These are phyloP conservation scores for Heliocybe sulcata DNA, from an alignment of 1,284 basidiomycete species.

Conservation along the genomic window DNA sequence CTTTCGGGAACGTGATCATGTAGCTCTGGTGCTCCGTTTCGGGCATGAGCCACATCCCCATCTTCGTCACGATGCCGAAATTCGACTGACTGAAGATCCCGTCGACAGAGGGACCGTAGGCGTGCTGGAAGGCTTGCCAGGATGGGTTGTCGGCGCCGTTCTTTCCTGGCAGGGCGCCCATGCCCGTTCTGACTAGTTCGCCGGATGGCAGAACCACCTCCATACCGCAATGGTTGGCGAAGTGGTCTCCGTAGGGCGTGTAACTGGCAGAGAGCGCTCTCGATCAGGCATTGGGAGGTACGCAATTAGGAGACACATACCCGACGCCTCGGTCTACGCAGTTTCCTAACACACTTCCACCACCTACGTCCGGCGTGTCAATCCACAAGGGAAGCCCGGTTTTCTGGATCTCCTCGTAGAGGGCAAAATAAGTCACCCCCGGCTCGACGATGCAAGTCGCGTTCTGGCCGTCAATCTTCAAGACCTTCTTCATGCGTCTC, in stretches of 20 bases:
- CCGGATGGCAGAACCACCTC: conserved; percentile 1
- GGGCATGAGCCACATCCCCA: conserved; percentile 3
- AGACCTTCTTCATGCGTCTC: neutral
- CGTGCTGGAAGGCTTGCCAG: conserved; percentile 1
- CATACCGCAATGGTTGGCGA: conserved; percentile 1
- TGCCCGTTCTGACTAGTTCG: neutral
- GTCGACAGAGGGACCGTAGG: neutral
- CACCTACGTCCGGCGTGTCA: neutral
- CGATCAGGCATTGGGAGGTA: neutral
- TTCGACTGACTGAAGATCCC: conserved; percentile 2
- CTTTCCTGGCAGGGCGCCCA: neutral
- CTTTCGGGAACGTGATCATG: neutral
- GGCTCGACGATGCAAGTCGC: conserved; percentile 1
- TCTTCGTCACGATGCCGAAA: conserved; percentile 2
- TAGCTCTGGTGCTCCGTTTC: neutral
- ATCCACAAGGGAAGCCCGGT: neutral
- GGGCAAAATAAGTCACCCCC: neutral
- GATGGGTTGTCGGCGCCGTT: conserved; percentile 1
- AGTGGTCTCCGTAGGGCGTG: conserved; percentile 1
- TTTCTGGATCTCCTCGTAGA: conserved; percentile 1
- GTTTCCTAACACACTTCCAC: neutral
- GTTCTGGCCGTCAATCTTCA: conserved; percentile 1
- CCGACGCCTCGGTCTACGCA: neutral
- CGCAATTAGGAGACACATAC: neutral
- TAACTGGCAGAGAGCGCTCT: neutral